These are phyloP conservation scores for Drechslerella coelobrocha DNA, from an alignment of 2,329 filamentous ascomycete species.

Conservation along the genomic window DNA sequence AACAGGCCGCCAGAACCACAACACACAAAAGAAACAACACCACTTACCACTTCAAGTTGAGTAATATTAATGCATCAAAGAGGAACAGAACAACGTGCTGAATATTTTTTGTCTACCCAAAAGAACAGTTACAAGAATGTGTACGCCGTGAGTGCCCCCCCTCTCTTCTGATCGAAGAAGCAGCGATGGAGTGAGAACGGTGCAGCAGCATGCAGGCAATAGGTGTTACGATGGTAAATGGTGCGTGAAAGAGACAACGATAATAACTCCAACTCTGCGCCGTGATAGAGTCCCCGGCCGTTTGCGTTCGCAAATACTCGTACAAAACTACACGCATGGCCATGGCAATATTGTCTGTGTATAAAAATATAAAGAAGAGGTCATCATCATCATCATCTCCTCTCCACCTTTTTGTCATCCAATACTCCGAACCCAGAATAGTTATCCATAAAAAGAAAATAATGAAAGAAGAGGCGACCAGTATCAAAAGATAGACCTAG, in stretches of 20 bases:
- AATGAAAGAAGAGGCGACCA: not conserved
- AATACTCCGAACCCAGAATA: constrained; percentile 9
- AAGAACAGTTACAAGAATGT: too few relatives aligned
- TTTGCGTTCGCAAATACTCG: too few relatives aligned
- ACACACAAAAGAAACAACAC: too few relatives aligned
- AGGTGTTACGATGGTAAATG: too few relatives aligned
- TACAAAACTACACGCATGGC: not conserved
- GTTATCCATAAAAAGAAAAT: not conserved
- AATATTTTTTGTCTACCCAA: not conserved
- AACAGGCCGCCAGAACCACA: not conserved
- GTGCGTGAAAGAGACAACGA: too few relatives aligned
- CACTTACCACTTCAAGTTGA: too few relatives aligned
- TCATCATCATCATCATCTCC: not conserved
- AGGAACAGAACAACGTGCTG: not conserved
- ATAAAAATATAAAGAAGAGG: not conserved
- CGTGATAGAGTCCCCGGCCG: too few relatives aligned
- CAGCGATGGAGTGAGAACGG: too few relatives aligned
- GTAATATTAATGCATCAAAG: not conserved
- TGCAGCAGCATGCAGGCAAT: too few relatives aligned
- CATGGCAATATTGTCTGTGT: not conserved
- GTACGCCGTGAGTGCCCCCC: too few relatives aligned
- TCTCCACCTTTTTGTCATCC: not conserved
- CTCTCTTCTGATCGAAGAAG: too few relatives aligned
- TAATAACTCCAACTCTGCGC: too few relatives aligned
- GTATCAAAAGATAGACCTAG: not conserved